phyloP scores from a whole-genome alignment of 257 asterid species.

The Avicennia marina region DNA sequence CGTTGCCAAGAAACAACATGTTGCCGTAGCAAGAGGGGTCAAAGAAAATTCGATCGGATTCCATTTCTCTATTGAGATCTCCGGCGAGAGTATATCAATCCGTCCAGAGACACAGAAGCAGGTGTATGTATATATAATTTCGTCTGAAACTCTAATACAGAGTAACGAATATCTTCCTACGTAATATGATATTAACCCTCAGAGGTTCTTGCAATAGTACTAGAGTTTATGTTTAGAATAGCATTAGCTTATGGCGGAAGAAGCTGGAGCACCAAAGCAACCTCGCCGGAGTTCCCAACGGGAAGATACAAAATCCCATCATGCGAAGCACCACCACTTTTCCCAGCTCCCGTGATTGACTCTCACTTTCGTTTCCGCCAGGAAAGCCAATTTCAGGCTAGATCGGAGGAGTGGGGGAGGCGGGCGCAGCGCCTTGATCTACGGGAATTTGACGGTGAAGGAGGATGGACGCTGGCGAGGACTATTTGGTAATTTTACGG shows the following conservation, averaged over 20 bases:
- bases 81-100: slow-evolving; percentile 27
- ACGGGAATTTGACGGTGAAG: too few relatives aligned
- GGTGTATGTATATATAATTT: slow-evolving; percentile 22
- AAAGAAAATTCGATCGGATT: slow-evolving; percentile 71
- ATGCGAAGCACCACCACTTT: background rate
- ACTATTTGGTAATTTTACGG: background rate
- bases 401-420: too few relatives aligned
- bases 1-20: slow-evolving; percentile 66
- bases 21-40: slow-evolving; percentile 64
- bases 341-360: background rate
- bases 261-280: slow-evolving; percentile 97
- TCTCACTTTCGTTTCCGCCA: background rate
- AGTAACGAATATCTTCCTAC: slow-evolving; percentile 8
- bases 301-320: slow-evolving; percentile 36
- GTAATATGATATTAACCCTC: slow-evolving; percentile 12
- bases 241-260: slow-evolving; percentile 98
- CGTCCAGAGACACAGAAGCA: slow-evolving; percentile 9
- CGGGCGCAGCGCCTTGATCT: too few relatives aligned
- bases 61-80: slow-evolving; percentile 49
- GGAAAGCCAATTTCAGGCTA: too few relatives aligned
- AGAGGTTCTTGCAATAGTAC: too few relatives aligned
- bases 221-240: slow-evolving; percentile 41
- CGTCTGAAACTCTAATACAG: slow-evolving; percentile 19
- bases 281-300: slow-evolving; percentile 92
- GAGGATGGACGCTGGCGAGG: background rate